phyloP scores from a whole-genome alignment of 2,329 filamentous ascomycete species.

The Curvularia spicifera region DNA sequence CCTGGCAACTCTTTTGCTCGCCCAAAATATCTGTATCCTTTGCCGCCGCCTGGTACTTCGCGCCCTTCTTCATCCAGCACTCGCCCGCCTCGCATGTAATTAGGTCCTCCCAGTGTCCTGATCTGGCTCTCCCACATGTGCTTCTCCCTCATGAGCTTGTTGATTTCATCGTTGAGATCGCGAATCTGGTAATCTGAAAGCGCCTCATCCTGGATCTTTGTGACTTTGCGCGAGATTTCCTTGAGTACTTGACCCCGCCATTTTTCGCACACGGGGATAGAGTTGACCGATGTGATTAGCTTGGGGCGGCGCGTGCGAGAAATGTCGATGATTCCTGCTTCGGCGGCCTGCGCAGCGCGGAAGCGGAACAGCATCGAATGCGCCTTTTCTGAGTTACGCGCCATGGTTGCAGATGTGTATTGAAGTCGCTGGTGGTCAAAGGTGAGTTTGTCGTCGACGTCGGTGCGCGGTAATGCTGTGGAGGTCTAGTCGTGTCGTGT shows the following conservation, averaged over 20 bases:
- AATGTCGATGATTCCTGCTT: constrained; percentile 94
- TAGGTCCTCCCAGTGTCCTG: constrained; percentile 91
- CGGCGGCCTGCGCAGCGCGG: constrained; percentile 93
- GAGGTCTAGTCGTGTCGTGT: constrained; percentile 10
- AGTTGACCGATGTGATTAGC: constrained; percentile 83
- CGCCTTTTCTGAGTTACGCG: constrained; percentile 96
- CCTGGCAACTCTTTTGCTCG: constrained; percentile 87
- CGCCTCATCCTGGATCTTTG: constrained; percentile 88
- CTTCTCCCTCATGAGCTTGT: constrained; percentile 98
- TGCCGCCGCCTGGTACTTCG: constrained; percentile 71
- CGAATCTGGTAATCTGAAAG: constrained; percentile 97
- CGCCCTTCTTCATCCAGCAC: constrained; percentile 63
- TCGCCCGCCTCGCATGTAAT: constrained; percentile 80
- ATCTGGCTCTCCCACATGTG: constrained; percentile 99
- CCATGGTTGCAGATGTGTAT: constrained; percentile 56
- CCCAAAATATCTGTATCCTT: constrained; percentile 87
- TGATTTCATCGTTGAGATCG: constrained; percentile 98
- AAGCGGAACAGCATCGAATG: constrained; percentile 99
- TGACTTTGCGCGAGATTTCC: constrained; percentile 95
- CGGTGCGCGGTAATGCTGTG: constrained; percentile 5
- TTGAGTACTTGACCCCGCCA: constrained; percentile 98
- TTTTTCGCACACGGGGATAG: constrained; percentile 89
- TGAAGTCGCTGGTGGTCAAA: neutral
- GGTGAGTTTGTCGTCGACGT: neutral
- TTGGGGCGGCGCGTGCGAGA: constrained; percentile 89